Conservation (phyloP, 352 stramenopile species). For the Phytophthora rubi region DNA sequence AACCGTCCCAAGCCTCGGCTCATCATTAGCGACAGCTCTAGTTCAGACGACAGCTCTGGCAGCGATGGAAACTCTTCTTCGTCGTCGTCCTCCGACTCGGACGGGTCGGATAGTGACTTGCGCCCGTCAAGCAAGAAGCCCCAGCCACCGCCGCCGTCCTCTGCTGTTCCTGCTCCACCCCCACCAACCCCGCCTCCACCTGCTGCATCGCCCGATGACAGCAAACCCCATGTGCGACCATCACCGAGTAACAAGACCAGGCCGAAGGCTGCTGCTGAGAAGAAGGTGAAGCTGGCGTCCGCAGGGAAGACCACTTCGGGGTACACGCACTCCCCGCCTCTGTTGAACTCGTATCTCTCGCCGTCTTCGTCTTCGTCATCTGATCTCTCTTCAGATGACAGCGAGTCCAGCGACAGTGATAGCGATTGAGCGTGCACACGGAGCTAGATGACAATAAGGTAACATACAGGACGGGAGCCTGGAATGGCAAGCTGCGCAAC, state of each 20-base stretch:
- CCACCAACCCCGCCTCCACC: slow-evolving; percentile 40
- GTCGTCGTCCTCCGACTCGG: slow-evolving; percentile 48
- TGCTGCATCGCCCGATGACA: slow-evolving; percentile 19
- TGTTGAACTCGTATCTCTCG: slow-evolving; percentile 73
- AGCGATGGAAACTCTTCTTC: slow-evolving; percentile 45
- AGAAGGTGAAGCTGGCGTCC: slow-evolving; percentile 16
- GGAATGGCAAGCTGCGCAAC: slow-evolving; percentile 22
- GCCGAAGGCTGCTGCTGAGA: slow-evolving; percentile 13
- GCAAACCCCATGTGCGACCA: slow-evolving; percentile 15
- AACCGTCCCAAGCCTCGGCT: slow-evolving; percentile 45
- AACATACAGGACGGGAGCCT: slow-evolving; percentile 25
- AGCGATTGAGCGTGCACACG: slow-evolving; percentile 27
- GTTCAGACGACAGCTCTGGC: slow-evolving; percentile 56
- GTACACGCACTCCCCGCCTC: slow-evolving; percentile 43
- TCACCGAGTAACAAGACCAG: slow-evolving; percentile 18
- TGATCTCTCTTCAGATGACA: slow-evolving; percentile 80
- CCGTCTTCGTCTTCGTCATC: slow-evolving; percentile 81
- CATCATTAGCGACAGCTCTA: slow-evolving; percentile 70
- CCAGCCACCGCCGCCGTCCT: slow-evolving; percentile 30
- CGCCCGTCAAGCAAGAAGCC: slow-evolving; percentile 15
- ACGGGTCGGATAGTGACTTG: slow-evolving; percentile 43
- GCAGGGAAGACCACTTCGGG: slow-evolving; percentile 12
- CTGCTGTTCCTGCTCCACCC: slow-evolving; percentile 25
- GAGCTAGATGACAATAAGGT: slow-evolving; percentile 14
- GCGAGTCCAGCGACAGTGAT: slow-evolving; percentile 67